Percentiles rank a stretch among this genome's conserved stretches.
These are phyloP conservation scores for Fusarium algeriense DNA, from an alignment of 2,329 filamentous ascomycete genomes.

Conservation along the genomic window DNA sequence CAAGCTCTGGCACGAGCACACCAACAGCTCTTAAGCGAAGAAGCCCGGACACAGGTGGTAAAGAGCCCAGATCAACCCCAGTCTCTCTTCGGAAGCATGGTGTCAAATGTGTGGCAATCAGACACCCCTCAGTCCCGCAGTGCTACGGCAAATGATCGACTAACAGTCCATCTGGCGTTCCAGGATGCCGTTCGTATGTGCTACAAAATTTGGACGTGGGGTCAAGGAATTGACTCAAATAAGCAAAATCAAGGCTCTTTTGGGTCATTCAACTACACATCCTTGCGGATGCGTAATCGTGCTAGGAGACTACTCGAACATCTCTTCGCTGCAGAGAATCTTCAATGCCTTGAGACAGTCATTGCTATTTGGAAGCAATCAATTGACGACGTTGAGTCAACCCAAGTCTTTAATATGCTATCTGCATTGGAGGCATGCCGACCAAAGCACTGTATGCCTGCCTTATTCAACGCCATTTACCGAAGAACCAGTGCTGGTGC, in stretches of 20 bases:
- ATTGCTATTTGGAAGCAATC: slow-evolving; percentile 82
- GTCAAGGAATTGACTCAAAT: slow-evolving; percentile 70
- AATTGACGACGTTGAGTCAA: slow-evolving; percentile 61
- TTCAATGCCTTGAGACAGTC: slow-evolving; percentile 93
- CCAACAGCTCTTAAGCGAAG: slow-evolving; percentile 82
- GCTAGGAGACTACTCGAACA: slow-evolving; percentile 91
- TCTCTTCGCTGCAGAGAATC: slow-evolving; percentile 88
- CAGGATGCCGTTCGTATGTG: slow-evolving; percentile 95
- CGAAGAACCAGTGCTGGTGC: slow-evolving; percentile 89
- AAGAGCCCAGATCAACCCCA: slow-evolving; percentile 88
- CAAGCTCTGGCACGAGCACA: slow-evolving; percentile 90
- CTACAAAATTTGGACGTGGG: slow-evolving; percentile 96
- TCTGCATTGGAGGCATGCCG: slow-evolving; percentile 92
- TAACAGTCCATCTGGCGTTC: slow-evolving; percentile 95
- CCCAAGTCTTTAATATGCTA: slow-evolving; percentile 84
- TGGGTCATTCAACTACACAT: slow-evolving; percentile 91
- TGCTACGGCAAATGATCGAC: slow-evolving; percentile 88
- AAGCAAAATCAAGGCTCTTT: slow-evolving; percentile 74
- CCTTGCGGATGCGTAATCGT: slow-evolving; percentile 88
- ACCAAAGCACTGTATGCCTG: slow-evolving; percentile 91
- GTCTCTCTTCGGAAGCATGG: slow-evolving; percentile 94
- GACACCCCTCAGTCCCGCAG: slow-evolving; percentile 83
- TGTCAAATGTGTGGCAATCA: slow-evolving; percentile 87
- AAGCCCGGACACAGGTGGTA: slow-evolving; percentile 73
- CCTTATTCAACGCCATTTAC: slow-evolving; percentile 95